These are phyloP conservation scores for Sugiyamaella smithiae DNA, from an alignment of 805 yeast species.

Conservation along the genomic window DNA sequence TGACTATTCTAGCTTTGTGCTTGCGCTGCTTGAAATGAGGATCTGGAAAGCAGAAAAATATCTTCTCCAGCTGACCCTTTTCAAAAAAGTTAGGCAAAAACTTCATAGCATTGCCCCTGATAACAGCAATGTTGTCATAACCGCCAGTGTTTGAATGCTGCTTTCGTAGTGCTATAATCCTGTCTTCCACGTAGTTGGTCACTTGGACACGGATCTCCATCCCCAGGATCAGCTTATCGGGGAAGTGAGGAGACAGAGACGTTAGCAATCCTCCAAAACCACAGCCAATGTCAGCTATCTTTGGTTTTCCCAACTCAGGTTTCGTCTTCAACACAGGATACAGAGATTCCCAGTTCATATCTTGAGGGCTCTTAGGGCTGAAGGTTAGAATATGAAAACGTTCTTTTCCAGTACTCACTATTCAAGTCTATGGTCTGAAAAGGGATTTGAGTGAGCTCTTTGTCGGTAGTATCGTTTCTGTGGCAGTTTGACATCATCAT, in stretches of 20 bases:
- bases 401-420: conserved; percentile 42
- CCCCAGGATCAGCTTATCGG: conserved; percentile 75
- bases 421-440: conserved; percentile 88
- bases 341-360: conserved; percentile 81
- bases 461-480: conserved; percentile 82
- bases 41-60: conserved; percentile 99
- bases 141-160: conserved; percentile 40
- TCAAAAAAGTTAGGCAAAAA: conserved; percentile 90
- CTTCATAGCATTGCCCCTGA: conserved; percentile 97
- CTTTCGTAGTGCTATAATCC: conserved; percentile 83
- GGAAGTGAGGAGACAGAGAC: conserved; percentile 73
- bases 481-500: conserved; percentile 50
- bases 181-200: conserved; percentile 93
- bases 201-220: conserved; percentile 99
- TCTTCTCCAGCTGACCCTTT: conserved; percentile 78
- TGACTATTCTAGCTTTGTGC: conserved; percentile 94
- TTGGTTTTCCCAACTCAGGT: conserved; percentile 48
- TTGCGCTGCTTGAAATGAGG: conserved; percentile 97
- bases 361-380: conserved; percentile 67
- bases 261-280: conserved; percentile 93
- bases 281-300: conserved; percentile 93
- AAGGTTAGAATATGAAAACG: neutral
- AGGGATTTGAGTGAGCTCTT: conserved; percentile 96
- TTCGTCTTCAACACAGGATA: conserved; percentile 58
- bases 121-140: conserved; percentile 82